phyloP scores from a whole-genome alignment of 2,329 filamentous ascomycete genomes.

The Cladorrhinum sp. region DNA sequence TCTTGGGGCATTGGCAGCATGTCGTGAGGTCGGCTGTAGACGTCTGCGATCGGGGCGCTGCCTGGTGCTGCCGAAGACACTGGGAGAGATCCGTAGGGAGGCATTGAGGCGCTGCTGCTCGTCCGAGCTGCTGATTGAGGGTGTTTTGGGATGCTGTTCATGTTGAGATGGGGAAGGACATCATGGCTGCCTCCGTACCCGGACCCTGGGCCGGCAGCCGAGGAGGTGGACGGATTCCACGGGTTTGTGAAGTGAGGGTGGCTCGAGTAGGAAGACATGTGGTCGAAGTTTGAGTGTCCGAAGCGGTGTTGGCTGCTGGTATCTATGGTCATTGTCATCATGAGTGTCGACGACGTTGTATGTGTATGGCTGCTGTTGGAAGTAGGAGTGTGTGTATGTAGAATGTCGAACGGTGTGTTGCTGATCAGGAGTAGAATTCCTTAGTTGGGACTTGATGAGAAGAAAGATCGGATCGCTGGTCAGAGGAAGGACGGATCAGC shows the following conservation, averaged over 20 bases:
- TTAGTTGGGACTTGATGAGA: slow-evolving; percentile 34
- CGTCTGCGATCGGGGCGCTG: slow-evolving; percentile 58
- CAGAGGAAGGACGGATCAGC: slow-evolving; percentile 51
- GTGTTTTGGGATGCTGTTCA: slow-evolving; percentile 57
- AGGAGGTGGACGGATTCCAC: slow-evolving; percentile 64
- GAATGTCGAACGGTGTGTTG: slow-evolving; percentile 32
- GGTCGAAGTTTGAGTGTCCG: slow-evolving; percentile 75
- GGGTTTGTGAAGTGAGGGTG: slow-evolving; percentile 84
- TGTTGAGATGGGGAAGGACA: slow-evolving; percentile 53
- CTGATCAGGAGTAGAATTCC: slow-evolving; percentile 53
- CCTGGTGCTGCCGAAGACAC: slow-evolving; percentile 72
- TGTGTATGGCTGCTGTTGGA: slow-evolving; percentile 9
- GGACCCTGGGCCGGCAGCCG: slow-evolving; percentile 37
- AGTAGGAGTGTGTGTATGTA: slow-evolving; percentile 18
- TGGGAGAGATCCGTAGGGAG: slow-evolving; percentile 69
- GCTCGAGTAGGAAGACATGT: slow-evolving; percentile 66
- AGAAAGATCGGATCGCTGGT: slow-evolving; percentile 31
- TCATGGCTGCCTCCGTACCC: slow-evolving; percentile 56
- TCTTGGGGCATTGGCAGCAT: slow-evolving; percentile 74
- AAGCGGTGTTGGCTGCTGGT: slow-evolving; percentile 73
- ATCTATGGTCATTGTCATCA: slow-evolving; percentile 95
- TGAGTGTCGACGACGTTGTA: slow-evolving; percentile 31
- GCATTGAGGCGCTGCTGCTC: slow-evolving; percentile 62
- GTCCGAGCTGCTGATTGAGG: slow-evolving; percentile 42
- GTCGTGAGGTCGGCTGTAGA: slow-evolving; percentile 56